phyloP scores from a whole-genome alignment of 1,284 basidiomycete genomes.

The Ganoderma sinense region DNA sequence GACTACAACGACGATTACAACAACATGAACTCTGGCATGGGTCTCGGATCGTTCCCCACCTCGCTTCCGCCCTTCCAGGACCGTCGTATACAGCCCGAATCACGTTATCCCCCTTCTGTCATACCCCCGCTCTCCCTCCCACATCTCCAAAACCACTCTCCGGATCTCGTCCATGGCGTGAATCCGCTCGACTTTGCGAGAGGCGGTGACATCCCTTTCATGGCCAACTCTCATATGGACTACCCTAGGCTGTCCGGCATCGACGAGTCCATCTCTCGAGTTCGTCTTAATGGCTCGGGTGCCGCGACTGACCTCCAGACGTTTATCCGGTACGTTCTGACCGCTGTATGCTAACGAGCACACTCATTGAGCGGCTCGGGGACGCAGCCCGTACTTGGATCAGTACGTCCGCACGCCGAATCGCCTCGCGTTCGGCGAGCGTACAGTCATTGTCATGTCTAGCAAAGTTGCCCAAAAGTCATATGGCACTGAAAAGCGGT shows the following conservation, averaged over 20 bases:
- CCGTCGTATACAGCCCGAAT: constrained; percentile 56
- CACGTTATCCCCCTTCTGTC: constrained; percentile 39
- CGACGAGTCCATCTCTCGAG: constrained; percentile 66
- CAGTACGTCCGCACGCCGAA: constrained; percentile 88
- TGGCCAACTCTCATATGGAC: constrained; percentile 60
- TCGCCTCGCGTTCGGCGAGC: constrained; percentile 90
- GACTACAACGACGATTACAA: constrained; percentile 66
- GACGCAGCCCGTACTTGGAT: constrained; percentile 74
- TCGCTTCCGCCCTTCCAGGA: constrained; percentile 64
- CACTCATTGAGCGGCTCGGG: constrained; percentile 25
- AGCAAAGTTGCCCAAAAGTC: constrained; percentile 97
- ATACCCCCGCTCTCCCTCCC: constrained; percentile 46
- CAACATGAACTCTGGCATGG: constrained; percentile 53
- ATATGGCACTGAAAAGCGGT: constrained; percentile 96
- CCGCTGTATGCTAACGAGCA: constrained; percentile 26
- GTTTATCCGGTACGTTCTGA: constrained; percentile 71
- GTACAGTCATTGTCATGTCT: constrained; percentile 95
- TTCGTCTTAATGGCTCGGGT: constrained; percentile 71
- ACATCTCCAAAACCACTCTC: constrained; percentile 51
- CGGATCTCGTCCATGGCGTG: constrained; percentile 69
- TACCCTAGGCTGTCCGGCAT: constrained; percentile 65
- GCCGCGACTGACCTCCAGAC: constrained; percentile 76
- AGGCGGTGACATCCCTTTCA: constrained; percentile 65
- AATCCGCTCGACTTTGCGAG: constrained; percentile 68
- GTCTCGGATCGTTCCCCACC: constrained; percentile 49